phyloP scores from a whole-genome alignment of 2,329 filamentous ascomycete genomes.

The Aspergillus floridensis region DNA sequence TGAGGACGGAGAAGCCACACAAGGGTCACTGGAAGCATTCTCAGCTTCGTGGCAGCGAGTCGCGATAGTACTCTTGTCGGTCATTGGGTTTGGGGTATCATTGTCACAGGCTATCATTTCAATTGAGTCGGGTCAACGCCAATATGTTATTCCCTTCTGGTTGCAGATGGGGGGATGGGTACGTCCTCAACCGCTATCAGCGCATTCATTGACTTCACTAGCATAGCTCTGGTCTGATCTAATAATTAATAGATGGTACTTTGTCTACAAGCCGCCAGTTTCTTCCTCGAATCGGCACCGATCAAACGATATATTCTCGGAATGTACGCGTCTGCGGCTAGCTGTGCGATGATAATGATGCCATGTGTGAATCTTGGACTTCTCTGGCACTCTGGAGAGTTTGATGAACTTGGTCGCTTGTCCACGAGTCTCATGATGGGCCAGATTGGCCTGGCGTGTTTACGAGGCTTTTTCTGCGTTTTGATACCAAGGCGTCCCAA shows the following conservation, averaged over 20 bases:
- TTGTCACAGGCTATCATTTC: slow-evolving; percentile 56
- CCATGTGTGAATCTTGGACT: slow-evolving; percentile 28
- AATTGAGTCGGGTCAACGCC: slow-evolving; percentile 32
- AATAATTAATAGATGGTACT: slow-evolving; percentile 26
- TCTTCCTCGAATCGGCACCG: slow-evolving; percentile 35
- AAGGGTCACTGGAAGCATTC: slow-evolving; percentile 61
- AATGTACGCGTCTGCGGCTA: slow-evolving; percentile 30
- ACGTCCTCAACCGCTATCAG: slow-evolving; percentile 32
- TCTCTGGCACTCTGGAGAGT: slow-evolving; percentile 29
- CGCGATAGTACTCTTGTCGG: slow-evolving; percentile 54
- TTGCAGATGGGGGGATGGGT: slow-evolving; percentile 63
- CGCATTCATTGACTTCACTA: background rate
- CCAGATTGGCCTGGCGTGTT: slow-evolving; percentile 44
- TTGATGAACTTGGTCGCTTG: background rate
- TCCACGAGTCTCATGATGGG: slow-evolving; percentile 49
- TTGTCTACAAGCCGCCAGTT: slow-evolving; percentile 31
- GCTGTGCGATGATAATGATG: slow-evolving; percentile 24
- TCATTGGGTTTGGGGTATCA: slow-evolving; percentile 55
- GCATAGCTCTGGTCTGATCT: background rate
- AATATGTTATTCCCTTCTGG: slow-evolving; percentile 56
- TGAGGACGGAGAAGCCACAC: slow-evolving; percentile 65
- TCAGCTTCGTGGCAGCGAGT: slow-evolving; percentile 60
- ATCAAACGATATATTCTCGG: slow-evolving; percentile 33
- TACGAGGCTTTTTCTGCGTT: slow-evolving; percentile 41
- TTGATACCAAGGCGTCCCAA: slow-evolving; percentile 66